These are phyloP conservation scores for Dioscorea alata DNA, from an alignment of 106 monocot genomes.

Conservation along the genomic window DNA sequence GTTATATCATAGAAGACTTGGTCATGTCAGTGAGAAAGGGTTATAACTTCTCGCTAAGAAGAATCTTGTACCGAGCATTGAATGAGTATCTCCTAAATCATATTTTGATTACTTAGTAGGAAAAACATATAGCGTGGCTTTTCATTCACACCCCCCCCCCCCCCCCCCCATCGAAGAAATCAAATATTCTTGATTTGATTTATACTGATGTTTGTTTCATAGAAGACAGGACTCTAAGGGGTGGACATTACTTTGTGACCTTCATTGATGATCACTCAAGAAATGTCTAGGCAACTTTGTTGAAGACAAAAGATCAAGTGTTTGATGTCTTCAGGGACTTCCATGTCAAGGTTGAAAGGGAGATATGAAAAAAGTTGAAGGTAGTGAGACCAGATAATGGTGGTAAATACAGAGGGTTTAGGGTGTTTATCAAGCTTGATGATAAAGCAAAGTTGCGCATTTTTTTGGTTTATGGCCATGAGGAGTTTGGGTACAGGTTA, in stretches of 20 bases:
- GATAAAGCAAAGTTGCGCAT: too few species aligned
- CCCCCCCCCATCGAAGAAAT: neutral
- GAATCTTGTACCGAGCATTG: neutral
- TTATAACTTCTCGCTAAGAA: neutral
- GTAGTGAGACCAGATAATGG: too few species aligned
- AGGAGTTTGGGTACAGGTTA: too few species aligned
- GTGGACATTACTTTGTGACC: neutral
- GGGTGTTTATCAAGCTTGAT: too few species aligned
- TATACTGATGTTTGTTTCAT: neutral
- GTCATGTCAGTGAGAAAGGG: neutral
- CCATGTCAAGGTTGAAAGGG: neutral
- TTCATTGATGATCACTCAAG: neutral
- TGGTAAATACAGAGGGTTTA: too few species aligned
- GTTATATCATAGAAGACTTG: conserved; percentile 1
- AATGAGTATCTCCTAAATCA: neutral
- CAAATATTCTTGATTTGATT: conserved; percentile 3
- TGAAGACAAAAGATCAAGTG: too few species aligned
- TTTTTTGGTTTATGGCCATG: too few species aligned
- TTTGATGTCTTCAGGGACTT: neutral
- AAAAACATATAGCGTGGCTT: neutral
- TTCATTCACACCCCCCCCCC: neutral
- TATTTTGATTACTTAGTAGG: conserved; percentile 1
- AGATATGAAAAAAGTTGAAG: conserved; percentile 1
- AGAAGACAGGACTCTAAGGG: neutral
- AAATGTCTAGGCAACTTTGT: too few species aligned